Base-by-base conservation (phyloP, 805 yeast genomes). In the Candida suzukii region DNA sequence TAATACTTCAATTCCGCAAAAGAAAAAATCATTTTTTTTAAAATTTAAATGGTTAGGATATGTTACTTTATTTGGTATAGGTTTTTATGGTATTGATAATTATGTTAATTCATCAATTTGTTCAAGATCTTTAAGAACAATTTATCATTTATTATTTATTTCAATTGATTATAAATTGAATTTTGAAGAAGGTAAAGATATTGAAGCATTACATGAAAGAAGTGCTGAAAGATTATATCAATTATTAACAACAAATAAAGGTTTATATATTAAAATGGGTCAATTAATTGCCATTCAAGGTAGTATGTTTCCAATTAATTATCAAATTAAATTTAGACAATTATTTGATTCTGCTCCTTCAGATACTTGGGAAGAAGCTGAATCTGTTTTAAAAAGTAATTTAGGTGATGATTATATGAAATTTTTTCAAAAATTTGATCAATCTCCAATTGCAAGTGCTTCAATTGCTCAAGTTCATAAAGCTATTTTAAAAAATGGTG, bases 211-310 rank as follows among this genome's bases (percentile, higher is more conserved):
- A 10, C 93, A 84, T 49, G 78, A 75, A 43, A 58, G 74, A 22
- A 73, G 76, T 29, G 76, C 91, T 4, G 70, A 67, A 17, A 56
- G 78, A 35, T 50, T 78, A 39, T 67, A 66, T 48, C 52, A 70
- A 35, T 54, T 78, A 39, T 53, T 78, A 42, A 54, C 57, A 29
- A 52, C 52, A 12, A 78, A 78, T 52, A 73, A 71, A 47, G 83
- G 84, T 2, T 66, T 85, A 17, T 85, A 82, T 54, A 79, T 85
- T 56, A 84, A 84, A 56, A 59, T 82, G 49, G 95, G 93, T 20
- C 93, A 84, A 66, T 80, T 85, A 39, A 70, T 84, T 36, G 91
- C 93, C 2, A 77, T 83, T 52, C 93, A 85, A 56, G 79, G 87
- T 1, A 61, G 71, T 22, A 66, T 81, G 51, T 74, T 84, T 47